These are phyloP conservation scores for Geotrichum macrosporum DNA, from an alignment of 1,139 yeast genomes.

Conservation along the genomic window DNA sequence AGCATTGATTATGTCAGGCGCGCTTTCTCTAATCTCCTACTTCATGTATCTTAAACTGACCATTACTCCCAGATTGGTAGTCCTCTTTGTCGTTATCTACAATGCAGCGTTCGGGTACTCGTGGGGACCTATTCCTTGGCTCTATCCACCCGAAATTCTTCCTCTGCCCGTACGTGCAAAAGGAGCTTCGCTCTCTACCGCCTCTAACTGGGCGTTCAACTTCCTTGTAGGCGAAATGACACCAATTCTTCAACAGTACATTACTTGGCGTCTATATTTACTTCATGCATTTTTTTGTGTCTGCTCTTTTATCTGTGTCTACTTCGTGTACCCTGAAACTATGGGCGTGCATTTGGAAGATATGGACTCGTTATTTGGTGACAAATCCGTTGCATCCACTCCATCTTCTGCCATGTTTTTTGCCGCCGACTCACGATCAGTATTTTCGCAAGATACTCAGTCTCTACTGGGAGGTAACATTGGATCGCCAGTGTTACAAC, in stretches of 20 bases:
- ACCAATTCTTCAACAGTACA: slow-evolving; percentile 72
- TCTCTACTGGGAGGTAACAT: slow-evolving; percentile 25
- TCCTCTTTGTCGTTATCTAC: slow-evolving; percentile 66
- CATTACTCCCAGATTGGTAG: slow-evolving; percentile 69
- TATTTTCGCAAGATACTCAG: slow-evolving; percentile 26
- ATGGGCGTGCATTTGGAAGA: slow-evolving; percentile 85
- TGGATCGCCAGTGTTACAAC: slow-evolving; percentile 27
- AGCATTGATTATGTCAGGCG: slow-evolving; percentile 69
- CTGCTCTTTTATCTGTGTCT: slow-evolving; percentile 65
- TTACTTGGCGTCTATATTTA: slow-evolving; percentile 75
- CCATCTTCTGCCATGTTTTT: slow-evolving; percentile 24
- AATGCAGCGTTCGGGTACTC: slow-evolving; percentile 80
- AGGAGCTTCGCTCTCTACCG: slow-evolving; percentile 88
- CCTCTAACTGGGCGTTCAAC: slow-evolving; percentile 93
- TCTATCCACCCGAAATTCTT: slow-evolving; percentile 81
- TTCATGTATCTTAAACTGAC: slow-evolving; percentile 57
- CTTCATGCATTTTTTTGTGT: slow-evolving; percentile 77
- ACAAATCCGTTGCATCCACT: slow-evolving; percentile 41
- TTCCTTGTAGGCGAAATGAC: slow-evolving; percentile 89
- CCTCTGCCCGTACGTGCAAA: slow-evolving; percentile 86
- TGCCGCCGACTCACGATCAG: slow-evolving; percentile 12
- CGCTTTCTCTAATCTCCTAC: slow-evolving; percentile 62
- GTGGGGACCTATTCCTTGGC: slow-evolving; percentile 97
- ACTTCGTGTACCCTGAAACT: slow-evolving; percentile 76
- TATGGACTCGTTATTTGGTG: slow-evolving; percentile 80